Base-by-base conservation (phyloP, 2,329 filamentous ascomycete species). In the Penicillium sp. region DNA sequence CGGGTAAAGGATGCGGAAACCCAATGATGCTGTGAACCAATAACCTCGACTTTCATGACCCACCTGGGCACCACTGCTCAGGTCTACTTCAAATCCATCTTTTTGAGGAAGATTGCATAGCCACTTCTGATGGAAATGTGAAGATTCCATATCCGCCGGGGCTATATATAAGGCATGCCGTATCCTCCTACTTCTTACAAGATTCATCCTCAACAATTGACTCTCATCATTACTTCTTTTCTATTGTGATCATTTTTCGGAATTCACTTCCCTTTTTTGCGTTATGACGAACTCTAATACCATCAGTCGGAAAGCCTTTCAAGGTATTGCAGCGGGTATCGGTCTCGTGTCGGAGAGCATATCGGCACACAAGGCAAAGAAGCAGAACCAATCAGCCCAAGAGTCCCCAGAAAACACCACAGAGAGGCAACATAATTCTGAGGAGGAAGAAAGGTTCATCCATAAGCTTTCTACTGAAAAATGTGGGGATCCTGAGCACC, bases 321-420 rank as follows among this genome's bases (percentile, higher is more conserved):
- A 61, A 52, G 61, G 65, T n/a, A 50, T 69, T 14, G 66, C 64
- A 26, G 58, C 66, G 4, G 62, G 67, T 7, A 65, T 70, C n/a
- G 67, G 68, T n/a, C 62, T 70, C 2, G 64, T 65, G 14, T 69
- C 66, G 0, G 67, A 69, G 52, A 59, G 61, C 2, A 59, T 65
- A 16, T 53, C 60, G 1, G 61, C 66, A 16, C 63, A 61, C 47
- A 66, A 67, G 45, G 47, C 56, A 8, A 62, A 61, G 23, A 65
- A 60, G 44, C 44, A 57, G 39, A 54, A 25, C 31, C 47, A 37
- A 14, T 23, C 43, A 8, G n/a, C 26, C 9, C n/a, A 19, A 5
- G 13, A 26, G 5, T 13, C 29, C 5, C 11, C 6, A 8, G 46
- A 50, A 35, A 37, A 27, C 21, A 45, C 3, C 23, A 2, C 27